Evolutionary conservation across 352 stramenopile species (phyloP).

Genomic region (Phytopythium kandeliae): DNA sequence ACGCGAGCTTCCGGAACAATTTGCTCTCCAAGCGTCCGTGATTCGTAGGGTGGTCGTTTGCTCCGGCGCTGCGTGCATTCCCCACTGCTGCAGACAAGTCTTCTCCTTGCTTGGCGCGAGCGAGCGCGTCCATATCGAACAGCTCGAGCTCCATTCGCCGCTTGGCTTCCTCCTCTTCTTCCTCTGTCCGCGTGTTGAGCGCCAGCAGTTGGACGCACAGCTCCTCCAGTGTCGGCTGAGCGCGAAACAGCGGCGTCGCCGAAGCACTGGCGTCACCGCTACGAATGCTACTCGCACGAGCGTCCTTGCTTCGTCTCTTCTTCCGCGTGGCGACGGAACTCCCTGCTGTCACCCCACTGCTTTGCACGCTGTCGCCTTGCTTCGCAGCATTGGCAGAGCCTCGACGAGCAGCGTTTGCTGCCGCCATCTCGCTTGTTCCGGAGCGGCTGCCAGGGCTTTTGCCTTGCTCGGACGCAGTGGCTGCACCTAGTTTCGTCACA

Average conservation of each 20-base stretch:
- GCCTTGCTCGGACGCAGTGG: too few species aligned
- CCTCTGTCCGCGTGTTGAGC: conserved; percentile 27
- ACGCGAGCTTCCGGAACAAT: conserved; percentile 6
- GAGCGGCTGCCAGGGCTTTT: neutral
- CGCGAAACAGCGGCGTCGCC: neutral
- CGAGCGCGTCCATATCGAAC: conserved; percentile 18
- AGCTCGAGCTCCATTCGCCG: conserved; percentile 24
- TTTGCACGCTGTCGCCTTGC: neutral
- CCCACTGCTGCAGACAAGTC: conserved; percentile 1
- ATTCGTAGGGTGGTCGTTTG: neutral
- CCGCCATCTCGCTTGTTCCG: neutral
- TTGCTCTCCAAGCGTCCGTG: neutral
- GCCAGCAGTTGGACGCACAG: conserved; percentile 24
- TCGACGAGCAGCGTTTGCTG: neutral
- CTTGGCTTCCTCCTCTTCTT: conserved; percentile 31
- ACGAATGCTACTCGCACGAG: neutral
- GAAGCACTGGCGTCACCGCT: too few species aligned
- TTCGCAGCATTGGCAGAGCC: neutral
- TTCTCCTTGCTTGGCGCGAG: conserved; percentile 23
- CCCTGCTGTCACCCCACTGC: neutral
- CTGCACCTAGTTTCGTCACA: neutral
- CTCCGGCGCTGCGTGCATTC: neutral
- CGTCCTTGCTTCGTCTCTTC: neutral
- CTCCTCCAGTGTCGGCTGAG: conserved; percentile 17
- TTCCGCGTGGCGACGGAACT: neutral